Percentiles rank a stretch among this genome's conserved stretches.
Conservation (phyloP, 2,329 filamentous ascomycete genomes). For the Calonectria pteridis region DNA sequence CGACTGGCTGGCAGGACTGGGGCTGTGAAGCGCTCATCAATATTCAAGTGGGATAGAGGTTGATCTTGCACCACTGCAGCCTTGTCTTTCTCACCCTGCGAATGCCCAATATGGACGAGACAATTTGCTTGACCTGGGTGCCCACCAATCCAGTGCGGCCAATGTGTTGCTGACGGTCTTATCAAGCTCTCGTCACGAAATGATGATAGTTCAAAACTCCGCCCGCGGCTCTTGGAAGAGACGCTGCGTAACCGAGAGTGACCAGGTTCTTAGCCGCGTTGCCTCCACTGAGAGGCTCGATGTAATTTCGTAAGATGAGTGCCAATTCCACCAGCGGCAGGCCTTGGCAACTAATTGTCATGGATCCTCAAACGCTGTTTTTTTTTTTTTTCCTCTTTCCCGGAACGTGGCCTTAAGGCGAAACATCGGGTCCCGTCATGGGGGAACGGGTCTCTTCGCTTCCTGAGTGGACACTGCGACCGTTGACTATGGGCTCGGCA, state of each 20-base stretch:
- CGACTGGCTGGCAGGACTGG: neutral
- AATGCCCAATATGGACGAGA: slow-evolving; percentile 10
- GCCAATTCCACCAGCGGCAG: slow-evolving; percentile 37
- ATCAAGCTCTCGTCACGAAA: slow-evolving; percentile 20
- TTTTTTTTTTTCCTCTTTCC: neutral
- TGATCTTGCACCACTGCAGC: neutral
- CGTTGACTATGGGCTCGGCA: neutral
- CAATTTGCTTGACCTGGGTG: neutral
- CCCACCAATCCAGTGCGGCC: slow-evolving; percentile 18
- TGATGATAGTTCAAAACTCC: slow-evolving; percentile 24
- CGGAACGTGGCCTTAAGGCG: slow-evolving; percentile 32
- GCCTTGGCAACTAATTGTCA: slow-evolving; percentile 18
- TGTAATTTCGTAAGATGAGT: slow-evolving; percentile 48
- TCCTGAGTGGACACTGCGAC: neutral
- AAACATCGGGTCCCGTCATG: slow-evolving; percentile 4
- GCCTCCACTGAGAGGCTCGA: slow-evolving; percentile 37
- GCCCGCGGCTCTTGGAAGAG: slow-evolving; percentile 11
- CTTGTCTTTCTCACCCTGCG: neutral
- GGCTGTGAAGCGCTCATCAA: slow-evolving; percentile 1
- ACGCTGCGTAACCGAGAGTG: slow-evolving; percentile 5
- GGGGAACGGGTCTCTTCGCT: neutral
- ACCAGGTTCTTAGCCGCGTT: slow-evolving; percentile 34
- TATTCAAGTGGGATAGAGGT: neutral
- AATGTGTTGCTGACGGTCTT: slow-evolving; percentile 22
- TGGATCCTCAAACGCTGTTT: slow-evolving; percentile 22